These are phyloP conservation scores for Solanum peruvianum DNA, from an alignment of 257 asterid genomes.

Conservation along the genomic window DNA sequence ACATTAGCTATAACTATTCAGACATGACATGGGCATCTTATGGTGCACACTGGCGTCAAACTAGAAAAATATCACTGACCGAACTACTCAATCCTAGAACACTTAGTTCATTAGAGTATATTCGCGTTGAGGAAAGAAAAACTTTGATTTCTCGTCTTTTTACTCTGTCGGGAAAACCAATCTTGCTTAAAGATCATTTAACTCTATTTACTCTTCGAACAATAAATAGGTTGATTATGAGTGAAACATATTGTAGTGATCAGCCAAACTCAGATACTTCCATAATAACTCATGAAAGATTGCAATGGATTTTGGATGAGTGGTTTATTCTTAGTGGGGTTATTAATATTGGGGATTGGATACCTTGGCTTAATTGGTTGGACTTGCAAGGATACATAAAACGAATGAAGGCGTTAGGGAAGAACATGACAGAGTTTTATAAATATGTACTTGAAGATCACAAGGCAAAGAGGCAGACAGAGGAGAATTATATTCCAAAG, in stretches of 20 bases:
- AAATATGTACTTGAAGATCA: not conserved
- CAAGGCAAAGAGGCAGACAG: not conserved
- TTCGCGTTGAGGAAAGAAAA: not conserved
- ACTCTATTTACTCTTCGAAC: not conserved
- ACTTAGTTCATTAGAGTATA: not conserved
- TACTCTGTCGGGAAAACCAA: constrained; percentile 1
- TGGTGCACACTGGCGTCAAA: not conserved
- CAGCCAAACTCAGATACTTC: not conserved
- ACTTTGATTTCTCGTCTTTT: constrained; percentile 2
- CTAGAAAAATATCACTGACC: not conserved
- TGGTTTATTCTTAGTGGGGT: not conserved
- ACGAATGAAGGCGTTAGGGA: not conserved
- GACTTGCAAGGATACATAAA: not conserved
- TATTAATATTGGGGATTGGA: not conserved
- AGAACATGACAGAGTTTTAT: not conserved
- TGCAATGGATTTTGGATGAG: not conserved
- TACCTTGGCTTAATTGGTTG: not conserved
- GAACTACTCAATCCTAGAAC: not conserved
- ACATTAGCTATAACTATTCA: not conserved
- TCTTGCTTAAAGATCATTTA: constrained; percentile 15
- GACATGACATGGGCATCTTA: not conserved
- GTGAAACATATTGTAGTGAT: constrained; percentile 5
- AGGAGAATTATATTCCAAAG: not conserved
- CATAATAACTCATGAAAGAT: not conserved
- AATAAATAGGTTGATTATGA: not conserved